These are phyloP conservation scores for Ceratocystis variospora DNA, from an alignment of 2,329 filamentous ascomycete species.

Conservation along the genomic window DNA sequence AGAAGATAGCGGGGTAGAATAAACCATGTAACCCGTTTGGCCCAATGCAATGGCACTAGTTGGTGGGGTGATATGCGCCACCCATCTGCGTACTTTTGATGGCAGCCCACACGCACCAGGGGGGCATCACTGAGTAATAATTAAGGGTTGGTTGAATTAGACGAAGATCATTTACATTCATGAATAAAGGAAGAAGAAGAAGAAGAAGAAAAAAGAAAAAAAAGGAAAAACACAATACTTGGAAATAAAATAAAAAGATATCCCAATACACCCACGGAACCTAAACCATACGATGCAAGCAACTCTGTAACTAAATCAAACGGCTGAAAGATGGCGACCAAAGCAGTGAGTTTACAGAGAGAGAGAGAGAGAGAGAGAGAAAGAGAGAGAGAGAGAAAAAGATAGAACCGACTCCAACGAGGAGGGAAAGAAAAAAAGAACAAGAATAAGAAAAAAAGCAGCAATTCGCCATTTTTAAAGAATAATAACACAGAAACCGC, in stretches of 20 bases:
- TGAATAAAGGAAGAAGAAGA: background rate
- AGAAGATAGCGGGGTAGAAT: background rate
- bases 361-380: slow-evolving; percentile 3
- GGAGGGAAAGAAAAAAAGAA: background rate
- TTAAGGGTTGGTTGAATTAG: background rate
- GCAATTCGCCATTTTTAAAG: background rate
- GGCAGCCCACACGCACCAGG: background rate
- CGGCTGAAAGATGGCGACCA: background rate
- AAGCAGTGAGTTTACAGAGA: background rate
- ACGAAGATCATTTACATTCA: slow-evolving; percentile 6
- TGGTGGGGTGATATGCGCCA: too few relatives aligned
- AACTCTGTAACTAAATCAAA: background rate
- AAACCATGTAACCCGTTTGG: background rate
- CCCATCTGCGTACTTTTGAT: background rate
- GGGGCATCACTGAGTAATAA: background rate
- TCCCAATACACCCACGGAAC: background rate
- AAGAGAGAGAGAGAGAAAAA: background rate
- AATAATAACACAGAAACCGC: background rate
- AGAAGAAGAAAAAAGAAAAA: too few relatives aligned
- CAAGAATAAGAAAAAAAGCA: background rate
- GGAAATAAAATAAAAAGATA: background rate
- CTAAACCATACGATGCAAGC: background rate
- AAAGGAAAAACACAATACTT: background rate
- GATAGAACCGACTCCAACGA: slow-evolving; percentile 1
- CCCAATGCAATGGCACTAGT: too few relatives aligned